These are phyloP conservation scores for Hanseniaspora lachancei DNA, from an alignment of 805 yeast genomes.

Conservation along the genomic window DNA sequence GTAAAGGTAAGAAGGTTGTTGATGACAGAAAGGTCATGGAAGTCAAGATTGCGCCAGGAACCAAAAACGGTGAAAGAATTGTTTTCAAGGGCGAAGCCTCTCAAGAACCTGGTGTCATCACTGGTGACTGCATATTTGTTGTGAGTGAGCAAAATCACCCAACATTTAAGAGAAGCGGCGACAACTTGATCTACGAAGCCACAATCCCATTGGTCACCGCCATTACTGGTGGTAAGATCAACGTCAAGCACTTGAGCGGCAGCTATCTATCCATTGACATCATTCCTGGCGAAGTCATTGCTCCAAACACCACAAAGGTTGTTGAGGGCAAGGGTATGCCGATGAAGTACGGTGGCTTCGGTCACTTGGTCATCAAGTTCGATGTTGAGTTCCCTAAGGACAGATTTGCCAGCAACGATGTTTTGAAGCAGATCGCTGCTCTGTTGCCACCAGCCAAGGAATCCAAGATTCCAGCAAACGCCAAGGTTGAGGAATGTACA, in stretches of 20 bases:
- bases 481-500: conserved; percentile 69
- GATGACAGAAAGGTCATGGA: conserved; percentile 85
- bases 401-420: conserved; percentile 62
- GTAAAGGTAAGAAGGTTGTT: conserved; percentile 79
- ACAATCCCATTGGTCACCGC: conserved; percentile 89
- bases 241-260: conserved; percentile 80
- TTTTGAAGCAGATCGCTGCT: conserved; percentile 56
- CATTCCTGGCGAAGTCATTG: conserved; percentile 82
- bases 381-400: conserved; percentile 75
- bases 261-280: conserved; percentile 75
- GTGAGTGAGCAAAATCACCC: conserved; percentile 83
- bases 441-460: conserved; percentile 67
- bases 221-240: conserved; percentile 87
- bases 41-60: conserved; percentile 93
- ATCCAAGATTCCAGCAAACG: conserved; percentile 51
- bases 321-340: conserved; percentile 97
- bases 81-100: conserved; percentile 94
- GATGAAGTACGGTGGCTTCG: conserved; percentile 73
- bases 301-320: conserved; percentile 72
- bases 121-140: conserved; percentile 92
- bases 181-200: conserved; percentile 72
- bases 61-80: conserved; percentile 85
- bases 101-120: conserved; percentile 85
- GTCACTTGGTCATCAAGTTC: conserved; percentile 77
- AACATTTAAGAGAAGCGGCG: conserved; percentile 72